Evolutionary conservation across 2,329 filamentous ascomycete genomes (phyloP).

Genomic region (Neonectria faginata): DNA sequence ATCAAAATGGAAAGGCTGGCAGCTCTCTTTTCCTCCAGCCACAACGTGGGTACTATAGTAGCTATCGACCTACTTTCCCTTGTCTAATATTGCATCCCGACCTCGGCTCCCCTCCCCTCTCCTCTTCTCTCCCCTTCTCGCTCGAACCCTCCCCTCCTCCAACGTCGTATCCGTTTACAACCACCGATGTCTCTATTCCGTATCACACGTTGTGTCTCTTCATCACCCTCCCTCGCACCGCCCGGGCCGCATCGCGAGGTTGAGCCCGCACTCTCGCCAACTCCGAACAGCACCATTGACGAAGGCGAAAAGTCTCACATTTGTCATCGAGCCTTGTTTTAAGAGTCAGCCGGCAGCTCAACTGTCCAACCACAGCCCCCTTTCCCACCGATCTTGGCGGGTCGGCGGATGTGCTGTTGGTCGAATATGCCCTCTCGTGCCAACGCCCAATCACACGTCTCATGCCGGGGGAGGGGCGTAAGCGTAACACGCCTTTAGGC

Average conservation of each 20-base stretch:
- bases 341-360: neutral
- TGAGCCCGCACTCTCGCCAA: conserved; percentile 3
- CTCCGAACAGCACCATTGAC: conserved; percentile 1
- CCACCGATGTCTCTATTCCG: conserved; percentile 7
- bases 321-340: neutral
- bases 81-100: neutral
- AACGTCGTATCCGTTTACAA: neutral
- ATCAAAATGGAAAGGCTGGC: conserved; percentile 6
- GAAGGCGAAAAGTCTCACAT: neutral
- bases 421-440: conserved; percentile 38
- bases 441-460: conserved; percentile 37
- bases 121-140: neutral
- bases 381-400: conserved; percentile 34
- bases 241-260: neutral
- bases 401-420: conserved; percentile 43
- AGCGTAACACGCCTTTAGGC: conserved; percentile 37
- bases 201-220: conserved; percentile 20
- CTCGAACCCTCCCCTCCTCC: neutral
- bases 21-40: neutral
- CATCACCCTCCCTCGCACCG: conserved; percentile 10
- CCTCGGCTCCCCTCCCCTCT: neutral
- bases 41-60: neutral
- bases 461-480: conserved; percentile 27
- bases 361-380: conserved; percentile 27
- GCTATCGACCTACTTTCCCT: neutral